Conservation (phyloP, 352 stramenopile genomes). For the Globisporangium acanthophoron region DNA sequence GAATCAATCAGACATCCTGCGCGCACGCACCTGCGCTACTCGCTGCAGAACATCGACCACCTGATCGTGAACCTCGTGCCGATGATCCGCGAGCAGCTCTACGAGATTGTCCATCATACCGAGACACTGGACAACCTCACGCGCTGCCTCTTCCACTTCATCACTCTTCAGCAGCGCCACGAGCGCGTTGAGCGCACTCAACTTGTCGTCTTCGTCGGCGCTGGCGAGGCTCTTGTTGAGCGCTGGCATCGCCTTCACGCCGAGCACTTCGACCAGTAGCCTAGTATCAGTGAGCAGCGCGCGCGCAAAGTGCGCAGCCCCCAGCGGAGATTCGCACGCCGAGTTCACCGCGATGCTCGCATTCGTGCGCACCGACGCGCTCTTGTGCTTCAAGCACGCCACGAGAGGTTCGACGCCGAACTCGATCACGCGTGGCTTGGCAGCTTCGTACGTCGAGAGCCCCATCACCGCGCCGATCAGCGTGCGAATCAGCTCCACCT, state of each 20-base stretch:
- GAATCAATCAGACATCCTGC: neutral
- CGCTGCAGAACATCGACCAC: slow-evolving; percentile 23
- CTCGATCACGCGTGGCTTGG: slow-evolving; percentile 63
- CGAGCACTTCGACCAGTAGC: slow-evolving; percentile 52
- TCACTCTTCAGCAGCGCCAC: slow-evolving; percentile 15
- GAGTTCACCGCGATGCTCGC: slow-evolving; percentile 57
- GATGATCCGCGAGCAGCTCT: slow-evolving; percentile 20
- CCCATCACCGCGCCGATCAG: slow-evolving; percentile 56
- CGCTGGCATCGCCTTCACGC: slow-evolving; percentile 36
- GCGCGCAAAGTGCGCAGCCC: slow-evolving; percentile 34
- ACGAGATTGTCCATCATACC: slow-evolving; percentile 42
- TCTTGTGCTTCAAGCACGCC: slow-evolving; percentile 46
- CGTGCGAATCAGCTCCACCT: slow-evolving; percentile 46
- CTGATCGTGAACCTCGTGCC: slow-evolving; percentile 17
- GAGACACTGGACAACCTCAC: slow-evolving; percentile 46
- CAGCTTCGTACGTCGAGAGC: slow-evolving; percentile 59
- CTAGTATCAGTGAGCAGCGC: slow-evolving; percentile 28
- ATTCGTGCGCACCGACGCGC: slow-evolving; percentile 33
- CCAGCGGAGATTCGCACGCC: slow-evolving; percentile 48
- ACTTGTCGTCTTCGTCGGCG: slow-evolving; percentile 39
- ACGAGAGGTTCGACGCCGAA: slow-evolving; percentile 62
- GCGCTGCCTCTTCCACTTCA: slow-evolving; percentile 21
- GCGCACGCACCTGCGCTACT: slow-evolving; percentile 15
- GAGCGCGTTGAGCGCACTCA: slow-evolving; percentile 34
- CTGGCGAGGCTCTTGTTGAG: slow-evolving; percentile 33